Percentiles rank a stretch among this genome's conserved stretches.
These are phyloP conservation scores for Myriosclerotinia curreyana DNA, from an alignment of 2,329 filamentous ascomycete species.

Conservation along the genomic window DNA sequence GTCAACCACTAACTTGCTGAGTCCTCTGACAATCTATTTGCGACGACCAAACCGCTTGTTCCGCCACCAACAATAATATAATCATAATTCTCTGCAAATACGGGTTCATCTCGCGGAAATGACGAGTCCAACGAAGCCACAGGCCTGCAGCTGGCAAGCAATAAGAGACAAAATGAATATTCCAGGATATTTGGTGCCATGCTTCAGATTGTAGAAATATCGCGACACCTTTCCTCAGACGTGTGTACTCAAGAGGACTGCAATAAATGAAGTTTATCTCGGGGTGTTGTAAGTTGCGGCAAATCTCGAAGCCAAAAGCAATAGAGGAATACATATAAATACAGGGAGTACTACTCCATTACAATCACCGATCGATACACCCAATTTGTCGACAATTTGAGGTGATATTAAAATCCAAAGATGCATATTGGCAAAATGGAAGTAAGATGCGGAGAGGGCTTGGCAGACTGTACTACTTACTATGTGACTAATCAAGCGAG, in stretches of 20 bases:
- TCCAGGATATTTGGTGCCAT: background rate
- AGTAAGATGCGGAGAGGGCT: conserved; percentile 1
- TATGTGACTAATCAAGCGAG: background rate
- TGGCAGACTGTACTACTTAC: background rate
- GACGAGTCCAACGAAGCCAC: background rate
- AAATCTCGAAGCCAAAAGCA: background rate
- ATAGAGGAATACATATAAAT: background rate
- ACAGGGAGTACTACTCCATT: background rate
- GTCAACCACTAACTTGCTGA: conserved; percentile 25
- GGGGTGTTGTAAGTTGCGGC: background rate
- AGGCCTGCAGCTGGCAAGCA: background rate
- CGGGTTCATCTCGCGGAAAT: background rate
- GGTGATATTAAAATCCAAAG: background rate
- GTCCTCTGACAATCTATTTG: conserved; percentile 43
- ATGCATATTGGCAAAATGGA: conserved; percentile 1
- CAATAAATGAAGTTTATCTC: background rate
- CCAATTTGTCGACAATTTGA: background rate
- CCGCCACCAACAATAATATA: conserved; percentile 17
- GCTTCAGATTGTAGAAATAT: background rate
- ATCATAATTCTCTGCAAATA: conserved; percentile 17
- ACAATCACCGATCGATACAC: background rate
- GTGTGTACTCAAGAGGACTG: background rate
- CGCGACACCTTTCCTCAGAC: background rate
- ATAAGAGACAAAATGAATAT: background rate
- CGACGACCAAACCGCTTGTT: conserved; percentile 36